Conservation (phyloP, 257 asterid species). For the Nicotiana attenuata region DNA sequence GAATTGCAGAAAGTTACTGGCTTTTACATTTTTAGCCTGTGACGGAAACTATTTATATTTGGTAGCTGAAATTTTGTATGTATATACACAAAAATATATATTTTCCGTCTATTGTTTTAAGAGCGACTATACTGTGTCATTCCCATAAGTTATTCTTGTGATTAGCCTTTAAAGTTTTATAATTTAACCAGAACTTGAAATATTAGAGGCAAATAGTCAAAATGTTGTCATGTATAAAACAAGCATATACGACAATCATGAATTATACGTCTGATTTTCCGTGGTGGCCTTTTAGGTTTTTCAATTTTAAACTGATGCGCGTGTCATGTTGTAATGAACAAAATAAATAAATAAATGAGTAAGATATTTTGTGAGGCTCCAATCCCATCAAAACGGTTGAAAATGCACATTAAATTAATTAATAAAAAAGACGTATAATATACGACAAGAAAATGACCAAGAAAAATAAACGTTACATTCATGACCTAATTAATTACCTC, state of each 20-base stretch:
- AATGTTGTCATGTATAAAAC: not conserved
- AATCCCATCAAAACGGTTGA: not conserved
- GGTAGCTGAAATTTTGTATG: no score
- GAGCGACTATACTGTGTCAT: no score
- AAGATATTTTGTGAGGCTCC: conserved; percentile 1
- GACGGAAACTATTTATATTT: no score
- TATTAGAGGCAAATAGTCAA: not conserved
- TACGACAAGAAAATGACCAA: not conserved
- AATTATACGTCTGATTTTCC: not conserved
- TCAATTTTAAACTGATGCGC: not conserved
- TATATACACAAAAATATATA: no score
- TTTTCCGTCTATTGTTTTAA: no score
- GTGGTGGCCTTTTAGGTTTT: not conserved
- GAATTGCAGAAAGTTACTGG: no score
- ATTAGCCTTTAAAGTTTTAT: no score
- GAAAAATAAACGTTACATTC: not conserved
- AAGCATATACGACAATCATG: not conserved
- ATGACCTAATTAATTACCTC: not conserved
- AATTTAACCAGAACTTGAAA: no score
- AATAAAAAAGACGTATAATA: not conserved
- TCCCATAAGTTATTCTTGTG: no score
- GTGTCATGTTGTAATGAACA: not conserved
- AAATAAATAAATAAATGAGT: not conserved
- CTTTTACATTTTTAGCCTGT: no score
- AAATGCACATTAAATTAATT: not conserved